Conservation (phyloP, 306 rosid species). For the Lablab purpureus region DNA sequence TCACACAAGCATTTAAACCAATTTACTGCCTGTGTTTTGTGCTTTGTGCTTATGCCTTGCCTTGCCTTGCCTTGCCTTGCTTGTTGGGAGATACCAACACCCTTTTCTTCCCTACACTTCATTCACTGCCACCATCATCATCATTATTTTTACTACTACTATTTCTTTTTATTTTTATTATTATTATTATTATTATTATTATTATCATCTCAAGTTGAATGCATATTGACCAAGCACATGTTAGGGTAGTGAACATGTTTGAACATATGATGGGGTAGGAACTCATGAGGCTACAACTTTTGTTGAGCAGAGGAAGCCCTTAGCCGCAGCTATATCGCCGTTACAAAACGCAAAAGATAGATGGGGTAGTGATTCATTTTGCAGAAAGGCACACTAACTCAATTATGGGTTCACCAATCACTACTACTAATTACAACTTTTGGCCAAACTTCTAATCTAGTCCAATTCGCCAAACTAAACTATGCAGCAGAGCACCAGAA, state of each 20-base stretch:
- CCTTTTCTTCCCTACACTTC: constrained; percentile 49
- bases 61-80: no score
- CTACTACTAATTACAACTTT: background rate
- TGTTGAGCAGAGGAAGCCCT: constrained; percentile 17
- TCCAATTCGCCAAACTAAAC: constrained; percentile 11
- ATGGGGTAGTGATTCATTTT: constrained; percentile 1
- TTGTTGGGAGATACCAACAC: constrained; percentile 24
- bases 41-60: constrained; percentile 47
- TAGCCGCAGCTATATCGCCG: constrained; percentile 34
- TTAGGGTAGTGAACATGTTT: constrained; percentile 37
- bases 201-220: constrained; percentile 35
- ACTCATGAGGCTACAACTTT: constrained; percentile 46
- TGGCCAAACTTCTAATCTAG: background rate
- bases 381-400: constrained; percentile 21
- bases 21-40: constrained; percentile 56
- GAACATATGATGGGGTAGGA: constrained; percentile 43
- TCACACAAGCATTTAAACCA: constrained; percentile 58
- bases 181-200: no score
- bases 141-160: background rate
- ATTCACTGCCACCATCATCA: constrained; percentile 45
- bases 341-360: background rate
- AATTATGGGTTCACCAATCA: background rate
- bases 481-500: constrained; percentile 33
- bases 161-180: no score
- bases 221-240: constrained; percentile 61